Conservation (phyloP, 2,329 filamentous ascomycete genomes). For the Pseudogymnoascus sp. region DNA sequence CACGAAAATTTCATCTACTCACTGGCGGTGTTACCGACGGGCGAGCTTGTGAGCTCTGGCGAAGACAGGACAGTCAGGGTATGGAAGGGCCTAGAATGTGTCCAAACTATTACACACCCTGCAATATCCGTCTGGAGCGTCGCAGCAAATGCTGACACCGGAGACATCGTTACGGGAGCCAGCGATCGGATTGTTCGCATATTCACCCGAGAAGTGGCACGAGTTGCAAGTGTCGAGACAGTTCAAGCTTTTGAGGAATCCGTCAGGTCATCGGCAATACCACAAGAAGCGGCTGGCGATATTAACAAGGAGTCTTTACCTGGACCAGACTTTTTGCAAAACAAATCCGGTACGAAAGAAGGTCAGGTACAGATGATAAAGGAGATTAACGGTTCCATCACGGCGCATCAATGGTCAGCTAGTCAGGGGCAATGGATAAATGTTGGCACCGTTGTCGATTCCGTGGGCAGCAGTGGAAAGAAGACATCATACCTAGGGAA, state of each 20-base stretch:
- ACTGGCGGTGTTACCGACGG: conserved; percentile 65
- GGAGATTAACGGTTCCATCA: conserved; percentile 71
- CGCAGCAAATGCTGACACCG: conserved; percentile 69
- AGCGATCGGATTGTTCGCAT: conserved; percentile 81
- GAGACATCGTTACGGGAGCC: conserved; percentile 88
- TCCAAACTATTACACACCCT: conserved; percentile 94
- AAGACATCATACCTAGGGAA: conserved; percentile 73
- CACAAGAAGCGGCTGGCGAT: conserved; percentile 71
- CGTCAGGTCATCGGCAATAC: conserved; percentile 76
- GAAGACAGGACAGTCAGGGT: conserved; percentile 90
- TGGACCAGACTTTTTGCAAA: conserved; percentile 75
- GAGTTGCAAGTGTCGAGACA: conserved; percentile 59
- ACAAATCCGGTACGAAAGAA: conserved; percentile 84
- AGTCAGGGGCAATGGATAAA: conserved; percentile 66
- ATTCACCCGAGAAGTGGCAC: conserved; percentile 65
- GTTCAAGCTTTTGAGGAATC: conserved; percentile 71
- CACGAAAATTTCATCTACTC: conserved; percentile 96
- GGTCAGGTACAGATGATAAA: conserved; percentile 90
- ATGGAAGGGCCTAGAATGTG: conserved; percentile 74
- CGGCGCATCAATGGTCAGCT: conserved; percentile 78
- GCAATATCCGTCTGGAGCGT: conserved; percentile 95
- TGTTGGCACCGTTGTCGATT: conserved; percentile 90
- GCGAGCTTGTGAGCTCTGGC: conserved; percentile 82
- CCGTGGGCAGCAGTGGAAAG: conserved; percentile 71
- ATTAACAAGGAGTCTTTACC: conserved; percentile 91